A percentile compares a stretch with the other conserved stretches of the same genome.
Evolutionary conservation across 805 yeast species (phyloP).

Genomic region (Yarrowia deformans): DNA sequence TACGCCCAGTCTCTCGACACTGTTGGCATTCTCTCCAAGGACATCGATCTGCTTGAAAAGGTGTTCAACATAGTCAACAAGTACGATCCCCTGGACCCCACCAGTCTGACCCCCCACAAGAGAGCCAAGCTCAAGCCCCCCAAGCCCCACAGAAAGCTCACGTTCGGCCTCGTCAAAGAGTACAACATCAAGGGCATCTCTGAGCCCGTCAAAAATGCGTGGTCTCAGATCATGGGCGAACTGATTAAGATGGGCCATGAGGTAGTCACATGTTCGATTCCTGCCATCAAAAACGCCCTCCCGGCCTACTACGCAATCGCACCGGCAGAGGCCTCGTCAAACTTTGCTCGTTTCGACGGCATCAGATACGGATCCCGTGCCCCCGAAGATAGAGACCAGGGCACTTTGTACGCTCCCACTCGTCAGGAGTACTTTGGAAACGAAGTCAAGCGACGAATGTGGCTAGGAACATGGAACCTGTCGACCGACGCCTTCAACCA

Average conservation of each 20-base stretch:
- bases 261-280: conserved; percentile 71
- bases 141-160: conserved; percentile 47
- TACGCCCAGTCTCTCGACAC: conserved; percentile 96
- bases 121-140: conserved; percentile 42
- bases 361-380: conserved; percentile 76
- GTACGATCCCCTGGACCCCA: conserved; percentile 80
- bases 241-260: conserved; percentile 60
- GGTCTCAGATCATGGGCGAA: conserved; percentile 56
- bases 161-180: conserved; percentile 79
- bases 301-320: conserved; percentile 88
- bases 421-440: conserved; percentile 73
- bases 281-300: conserved; percentile 68
- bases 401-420: conserved; percentile 62
- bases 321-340: conserved; percentile 94
- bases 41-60: conserved; percentile 54
- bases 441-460: conserved; percentile 83
- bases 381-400: conserved; percentile 46
- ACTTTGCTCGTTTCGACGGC: conserved; percentile 89
- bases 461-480: conserved; percentile 85
- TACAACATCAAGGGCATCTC: conserved; percentile 65
- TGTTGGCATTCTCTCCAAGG: conserved; percentile 77
- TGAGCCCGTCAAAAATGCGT: conserved; percentile 55
- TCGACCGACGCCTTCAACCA: conserved; percentile 75
- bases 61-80: conserved; percentile 66
- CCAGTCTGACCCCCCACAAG: conserved; percentile 53